These are phyloP conservation scores for Periconia macrospinosa DNA, from an alignment of 2,329 filamentous ascomycete genomes.

Conservation along the genomic window DNA sequence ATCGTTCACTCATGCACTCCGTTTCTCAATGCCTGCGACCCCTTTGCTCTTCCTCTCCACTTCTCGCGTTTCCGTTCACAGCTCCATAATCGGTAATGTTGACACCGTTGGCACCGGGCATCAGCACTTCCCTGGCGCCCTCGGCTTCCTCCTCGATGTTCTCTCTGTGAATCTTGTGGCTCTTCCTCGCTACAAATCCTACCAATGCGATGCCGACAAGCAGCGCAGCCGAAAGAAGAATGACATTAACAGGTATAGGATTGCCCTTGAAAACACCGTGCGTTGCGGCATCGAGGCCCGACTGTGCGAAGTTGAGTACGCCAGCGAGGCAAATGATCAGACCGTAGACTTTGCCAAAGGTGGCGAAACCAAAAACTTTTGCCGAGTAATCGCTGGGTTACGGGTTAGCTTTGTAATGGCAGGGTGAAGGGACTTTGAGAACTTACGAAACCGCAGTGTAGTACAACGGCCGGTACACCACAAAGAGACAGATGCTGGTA, in stretches of 20 bases:
- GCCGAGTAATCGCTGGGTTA: slow-evolving; percentile 71
- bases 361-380: slow-evolving; percentile 89
- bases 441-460: slow-evolving; percentile 79
- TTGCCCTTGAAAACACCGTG: slow-evolving; percentile 71
- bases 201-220: slow-evolving; percentile 68
- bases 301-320: slow-evolving; percentile 81
- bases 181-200: slow-evolving; percentile 62
- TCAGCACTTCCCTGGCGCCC: slow-evolving; percentile 37
- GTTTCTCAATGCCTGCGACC: slow-evolving; percentile 10
- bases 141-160: slow-evolving; percentile 41
- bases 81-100: slow-evolving; percentile 24
- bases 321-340: slow-evolving; percentile 85
- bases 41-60: slow-evolving; percentile 19
- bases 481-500: slow-evolving; percentile 75
- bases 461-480: slow-evolving; percentile 84
- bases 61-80: slow-evolving; percentile 11
- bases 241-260: slow-evolving; percentile 75
- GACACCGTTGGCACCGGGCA: slow-evolving; percentile 33
- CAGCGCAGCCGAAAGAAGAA: slow-evolving; percentile 64
- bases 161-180: slow-evolving; percentile 44
- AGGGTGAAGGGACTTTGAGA: background rate
- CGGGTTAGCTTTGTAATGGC: background rate
- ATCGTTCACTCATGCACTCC: background rate
- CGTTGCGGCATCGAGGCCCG: slow-evolving; percentile 75
- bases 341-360: slow-evolving; percentile 93